Evolutionary conservation across 495 filamentous ascomycete species (phyloP), one percentile per base, ranked within the genome.

Genomic region (Penicillium egyptiacum): DNA sequence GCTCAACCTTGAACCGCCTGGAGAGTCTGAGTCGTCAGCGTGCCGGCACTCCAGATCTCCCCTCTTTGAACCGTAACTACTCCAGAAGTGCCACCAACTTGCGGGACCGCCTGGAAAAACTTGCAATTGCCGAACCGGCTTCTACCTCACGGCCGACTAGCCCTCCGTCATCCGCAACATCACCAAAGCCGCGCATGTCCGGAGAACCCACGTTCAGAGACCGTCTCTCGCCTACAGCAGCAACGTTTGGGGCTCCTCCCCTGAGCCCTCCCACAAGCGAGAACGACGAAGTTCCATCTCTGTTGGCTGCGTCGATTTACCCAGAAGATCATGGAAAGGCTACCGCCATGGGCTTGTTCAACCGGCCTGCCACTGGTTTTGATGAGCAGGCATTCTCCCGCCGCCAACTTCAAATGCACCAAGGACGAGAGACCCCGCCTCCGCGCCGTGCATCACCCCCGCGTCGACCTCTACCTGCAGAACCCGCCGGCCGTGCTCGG

Each of bases 311-410:
- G 9, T 74, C 88, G 14, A 78, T 93, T 10, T 84, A 89, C 56
- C 87, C 90, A 0, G 86, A 86, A 58, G 91, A 96, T 60, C 75
- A 83, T 40, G 91, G 90, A 19, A 95, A 95, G 70, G 90, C 92
- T 12, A 95, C 92, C 1, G 90, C 90, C 5, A 79, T 91, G 70
- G 90, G 90, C 16, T 79, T 90, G 1, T 96, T 96, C 74, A 87
- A 92, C 53, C 91, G 91, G 60, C 89, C 92, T 2, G 74, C 70
- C 20, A 81, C 86, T 40, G 77, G 81, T 9, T 96, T 92, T 52
- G 88, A 94, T 61, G 92, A 96, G 62, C 83, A 88, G 37, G 88
- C 89, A 61, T 96, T 92, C 56, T 83, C 87, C 9, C 86, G 92
- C 61, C 86, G 92, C 31, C 90, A 95, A 61, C 69, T 89, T 31